Evolutionary conservation across 805 yeast species (phyloP), one percentile per base, ranked within the genome.

Genomic region (Wickerhamomyces bisporus): DNA sequence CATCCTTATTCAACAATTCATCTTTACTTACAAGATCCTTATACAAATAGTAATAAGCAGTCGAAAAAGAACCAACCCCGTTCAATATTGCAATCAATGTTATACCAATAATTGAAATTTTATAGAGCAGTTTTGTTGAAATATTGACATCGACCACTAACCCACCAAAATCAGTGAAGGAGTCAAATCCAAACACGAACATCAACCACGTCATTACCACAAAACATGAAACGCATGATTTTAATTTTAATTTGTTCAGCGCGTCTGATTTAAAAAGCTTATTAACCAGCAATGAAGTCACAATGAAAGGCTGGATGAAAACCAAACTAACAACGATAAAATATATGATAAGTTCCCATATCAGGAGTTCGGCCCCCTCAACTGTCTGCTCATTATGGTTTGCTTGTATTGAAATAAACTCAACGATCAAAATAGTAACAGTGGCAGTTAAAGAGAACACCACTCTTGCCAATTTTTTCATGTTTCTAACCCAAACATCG

Each of bases 41-140:
- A 28, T 40, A 51, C 6, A 51, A 27, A 25, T 41, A 44, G 35
- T 53, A 55, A 36, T 55, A 55, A 20, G 50, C 49, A 0, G 56
- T 51, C 9, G 60, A 55, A 21, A 43, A 41, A 9, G 60, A 53
- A 24, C 58, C 60, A 24, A 55, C 35, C 1, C 60, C 60, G 34
- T 53, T 53, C 24, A 55, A 30, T 3, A 42, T 34, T 2, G 55
- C 49, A 32, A 53, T 53, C 16, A 55, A 34, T 7, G 57, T 51
- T 2, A 55, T 45, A 3, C 60, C 60, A 36, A 55, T 44, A 21
- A 53, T 43, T 8, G 55, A 45, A 3, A 53, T 32, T 26, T 51
- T 44, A 24, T 49, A 52, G 1, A 48, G 30, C 15, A 39, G 42
- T 12, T 41, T 41, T 7, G 50, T 43, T 12, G 41, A 15, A 27